A percentile compares a stretch with the other conserved stretches of the same genome.
These are phyloP conservation scores for Inga laurina DNA, from an alignment of 306 rosid species.

Conservation along the genomic window DNA sequence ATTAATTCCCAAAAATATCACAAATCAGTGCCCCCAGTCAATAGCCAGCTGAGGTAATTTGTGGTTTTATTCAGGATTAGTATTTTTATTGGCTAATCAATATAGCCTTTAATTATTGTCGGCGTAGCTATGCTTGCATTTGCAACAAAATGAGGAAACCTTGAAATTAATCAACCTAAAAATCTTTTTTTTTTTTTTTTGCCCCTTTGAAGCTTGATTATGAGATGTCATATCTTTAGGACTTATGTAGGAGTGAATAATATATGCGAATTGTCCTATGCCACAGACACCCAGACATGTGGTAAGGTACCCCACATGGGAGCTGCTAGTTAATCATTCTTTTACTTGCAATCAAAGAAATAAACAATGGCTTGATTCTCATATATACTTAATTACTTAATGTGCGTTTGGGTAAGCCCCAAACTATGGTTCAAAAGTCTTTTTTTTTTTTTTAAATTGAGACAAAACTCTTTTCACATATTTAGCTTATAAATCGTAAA, in stretches of 20 bases:
- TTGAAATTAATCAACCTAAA: background rate
- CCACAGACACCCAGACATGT: background rate
- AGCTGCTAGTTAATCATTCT: background rate
- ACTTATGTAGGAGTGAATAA: background rate
- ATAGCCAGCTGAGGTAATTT: too few relatives aligned
- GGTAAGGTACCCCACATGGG: background rate
- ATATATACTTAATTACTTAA: background rate
- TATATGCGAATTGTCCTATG: background rate
- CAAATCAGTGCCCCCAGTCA: too few relatives aligned
- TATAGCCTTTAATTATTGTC: background rate
- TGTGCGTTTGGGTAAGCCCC: too few relatives aligned
- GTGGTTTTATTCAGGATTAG: background rate
- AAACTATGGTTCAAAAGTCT: too few relatives aligned
- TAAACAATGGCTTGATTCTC: background rate
- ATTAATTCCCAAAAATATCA: too few relatives aligned
- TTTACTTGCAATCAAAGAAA: background rate
- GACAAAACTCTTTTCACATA: too few relatives aligned
- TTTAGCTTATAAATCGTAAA: too few relatives aligned
- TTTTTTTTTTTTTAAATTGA: too few relatives aligned
- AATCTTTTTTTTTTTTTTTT: too few relatives aligned
- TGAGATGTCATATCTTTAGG: background rate
- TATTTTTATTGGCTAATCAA: background rate
- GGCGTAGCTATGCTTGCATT: background rate
- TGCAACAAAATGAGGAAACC: background rate
- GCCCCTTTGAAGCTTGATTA: background rate